Conservation (phyloP, 2,329 filamentous ascomycete genomes). For the Fusarium virguliforme region DNA sequence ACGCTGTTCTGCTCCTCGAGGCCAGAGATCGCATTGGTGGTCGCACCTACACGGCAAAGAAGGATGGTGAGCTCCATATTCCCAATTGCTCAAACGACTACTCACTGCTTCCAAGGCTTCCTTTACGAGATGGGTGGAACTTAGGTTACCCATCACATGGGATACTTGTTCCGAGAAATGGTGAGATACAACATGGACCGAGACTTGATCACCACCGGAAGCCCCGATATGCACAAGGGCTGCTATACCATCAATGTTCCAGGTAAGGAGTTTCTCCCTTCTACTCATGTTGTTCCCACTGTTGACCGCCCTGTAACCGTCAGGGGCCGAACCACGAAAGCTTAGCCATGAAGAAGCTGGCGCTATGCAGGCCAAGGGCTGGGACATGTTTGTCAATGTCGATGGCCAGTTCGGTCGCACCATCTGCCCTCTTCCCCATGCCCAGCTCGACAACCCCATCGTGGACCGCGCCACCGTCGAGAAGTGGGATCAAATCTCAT, state of each 20-base stretch:
- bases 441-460: constrained; percentile 21
- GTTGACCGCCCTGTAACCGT: not conserved
- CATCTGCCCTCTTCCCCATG: constrained; percentile 50
- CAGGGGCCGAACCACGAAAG: constrained; percentile 40
- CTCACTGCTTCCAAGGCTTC: constrained; percentile 46
- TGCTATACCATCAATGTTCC: constrained; percentile 38
- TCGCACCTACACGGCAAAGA: constrained; percentile 47
- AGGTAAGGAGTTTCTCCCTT: constrained; percentile 8
- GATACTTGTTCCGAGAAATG: constrained; percentile 62
- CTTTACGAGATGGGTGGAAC: constrained; percentile 62
- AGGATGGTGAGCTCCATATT: constrained; percentile 52
- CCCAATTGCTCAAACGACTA: not conserved
- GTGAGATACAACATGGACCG: constrained; percentile 58
- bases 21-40: constrained; percentile 59
- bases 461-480: constrained; percentile 34
- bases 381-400: constrained; percentile 50
- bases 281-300: constrained; percentile 2
- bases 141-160: constrained; percentile 59
- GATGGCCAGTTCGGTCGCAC: constrained; percentile 49
- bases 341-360: constrained; percentile 50
- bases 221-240: constrained; percentile 28
- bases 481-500: constrained; percentile 49
- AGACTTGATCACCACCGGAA: constrained; percentile 34
- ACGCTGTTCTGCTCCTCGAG: constrained; percentile 54
- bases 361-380: constrained; percentile 43